Base-by-base conservation (phyloP, 164 flowering plant species). In the Paratinospora sagittata region DNA sequence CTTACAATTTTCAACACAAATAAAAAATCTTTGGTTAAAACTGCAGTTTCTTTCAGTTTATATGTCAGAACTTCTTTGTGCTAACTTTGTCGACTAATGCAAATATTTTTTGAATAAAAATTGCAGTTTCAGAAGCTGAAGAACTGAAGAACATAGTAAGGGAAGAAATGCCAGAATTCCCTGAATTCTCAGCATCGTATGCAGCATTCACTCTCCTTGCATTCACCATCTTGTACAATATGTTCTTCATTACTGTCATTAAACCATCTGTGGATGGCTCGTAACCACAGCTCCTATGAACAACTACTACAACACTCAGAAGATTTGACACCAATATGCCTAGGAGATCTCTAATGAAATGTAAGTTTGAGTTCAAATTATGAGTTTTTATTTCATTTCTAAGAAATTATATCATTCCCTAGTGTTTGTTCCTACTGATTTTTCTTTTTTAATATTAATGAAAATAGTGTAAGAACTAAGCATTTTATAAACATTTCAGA, bases 221-320 rank as follows among this genome's bases (percentile, higher is more conserved):
- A 24, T 81, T 90, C 69, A 74, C 92, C 49, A 77, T 90, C 7
- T 66, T 86, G 67, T 86, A 90, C 82, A 90, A 90, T 67, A 66
- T 85, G 11, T 26, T 90, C 4, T 90, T 88, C 68, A 19, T 68
- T 10, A 62, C 84, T 19, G 81, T 88, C 27, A 84, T 90, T 63
- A 80, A 88, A 76, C 95, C 95, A 65, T 43, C 89, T 58, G 71
- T 90, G 23, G 92, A 90, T 77, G 84, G 81, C 63, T 79, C 81
- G 55, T 75, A 73, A n/a, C 0, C 70, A n/a, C n/a, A 36, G 27
- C 23, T 27, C 47, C 47, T 17, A 17, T 16, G 6, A 52, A 52
- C 6, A 52, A 52, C 58, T 2, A 52, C 57, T 49, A 10, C 55
- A 13, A 52, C 58, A 6, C 1, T 17, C 4, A 16, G 58, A 52